Conservation (phyloP, 2,329 filamentous ascomycete species). For the Rhytidhysteron rufulum region DNA sequence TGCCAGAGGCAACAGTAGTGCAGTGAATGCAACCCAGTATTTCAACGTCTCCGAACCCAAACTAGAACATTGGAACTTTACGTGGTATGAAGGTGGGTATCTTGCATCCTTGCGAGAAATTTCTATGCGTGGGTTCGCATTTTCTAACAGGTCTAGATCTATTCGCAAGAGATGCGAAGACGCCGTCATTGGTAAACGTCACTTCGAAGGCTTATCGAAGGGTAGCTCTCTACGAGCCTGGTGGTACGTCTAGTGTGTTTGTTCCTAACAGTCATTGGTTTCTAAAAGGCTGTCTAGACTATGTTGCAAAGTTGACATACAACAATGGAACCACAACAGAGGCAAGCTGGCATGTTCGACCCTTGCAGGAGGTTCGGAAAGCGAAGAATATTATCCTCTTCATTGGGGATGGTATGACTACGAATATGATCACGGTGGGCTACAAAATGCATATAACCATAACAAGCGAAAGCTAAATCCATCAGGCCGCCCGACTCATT, state of each 20-base stretch:
- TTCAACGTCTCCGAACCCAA: conserved; percentile 68
- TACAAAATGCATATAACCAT: conserved; percentile 5
- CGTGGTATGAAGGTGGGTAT: conserved; percentile 68
- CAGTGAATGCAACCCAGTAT: conserved; percentile 59
- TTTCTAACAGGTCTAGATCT: conserved; percentile 54
- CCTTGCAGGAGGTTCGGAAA: conserved; percentile 64
- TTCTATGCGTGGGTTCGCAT: neutral
- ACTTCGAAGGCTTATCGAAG: conserved; percentile 74
- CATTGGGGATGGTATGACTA: conserved; percentile 68
- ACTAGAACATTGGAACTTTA: conserved; percentile 77
- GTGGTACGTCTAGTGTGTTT: conserved; percentile 27
- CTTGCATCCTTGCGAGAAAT: too few species aligned
- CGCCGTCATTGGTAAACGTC: conserved; percentile 72
- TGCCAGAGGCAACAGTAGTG: conserved; percentile 55
- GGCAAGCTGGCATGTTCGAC: conserved; percentile 73
- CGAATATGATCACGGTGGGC: conserved; percentile 65
- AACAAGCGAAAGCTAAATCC: neutral
- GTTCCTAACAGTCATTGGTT: neutral
- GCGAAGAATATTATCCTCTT: conserved; percentile 85
- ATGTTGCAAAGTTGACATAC: conserved; percentile 72
- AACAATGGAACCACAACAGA: conserved; percentile 68
- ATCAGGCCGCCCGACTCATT: conserved; percentile 67
- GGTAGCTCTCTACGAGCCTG: conserved; percentile 72
- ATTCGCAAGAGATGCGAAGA: conserved; percentile 68
- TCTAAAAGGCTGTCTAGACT: conserved; percentile 43